Conservation (phyloP, 352 stramenopile genomes). For the Pythium volutum region DNA sequence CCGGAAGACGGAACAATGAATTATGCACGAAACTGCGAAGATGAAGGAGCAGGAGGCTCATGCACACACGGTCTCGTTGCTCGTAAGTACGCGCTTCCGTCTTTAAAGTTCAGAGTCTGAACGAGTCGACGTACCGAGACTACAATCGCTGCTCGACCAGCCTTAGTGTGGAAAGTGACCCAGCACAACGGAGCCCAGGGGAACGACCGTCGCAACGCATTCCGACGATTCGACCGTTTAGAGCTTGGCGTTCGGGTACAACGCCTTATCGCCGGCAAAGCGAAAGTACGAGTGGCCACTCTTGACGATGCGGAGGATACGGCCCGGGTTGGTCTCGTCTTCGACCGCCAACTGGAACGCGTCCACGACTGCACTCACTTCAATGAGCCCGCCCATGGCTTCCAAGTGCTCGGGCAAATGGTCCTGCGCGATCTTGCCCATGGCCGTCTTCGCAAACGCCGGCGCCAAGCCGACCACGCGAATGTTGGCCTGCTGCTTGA, state of each 20-base stretch:
- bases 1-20: no score
- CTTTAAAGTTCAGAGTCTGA: no score
- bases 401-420: constrained; percentile 42
- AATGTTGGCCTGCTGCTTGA: constrained; percentile 68
- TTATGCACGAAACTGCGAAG: not conserved
- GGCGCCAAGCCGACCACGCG: constrained; percentile 66
- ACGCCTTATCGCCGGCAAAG: constrained; percentile 62
- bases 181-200: no score
- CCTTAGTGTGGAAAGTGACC: no score
- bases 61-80: no score
- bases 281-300: constrained; percentile 47
- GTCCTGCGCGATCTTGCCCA: constrained; percentile 43
- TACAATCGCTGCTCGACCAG: no score
- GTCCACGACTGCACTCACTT: constrained; percentile 45
- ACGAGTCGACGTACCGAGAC: no score
- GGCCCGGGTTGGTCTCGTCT: constrained; percentile 51
- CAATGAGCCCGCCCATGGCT: constrained; percentile 44
- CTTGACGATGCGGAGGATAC: constrained; percentile 52
- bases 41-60: no score
- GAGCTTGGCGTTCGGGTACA: constrained; percentile 69
- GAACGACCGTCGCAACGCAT: not conserved
- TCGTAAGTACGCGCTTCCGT: no score
- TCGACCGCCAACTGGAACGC: constrained; percentile 42
- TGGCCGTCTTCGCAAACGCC: constrained; percentile 61
- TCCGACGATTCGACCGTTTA: constrained; percentile 25